Base-by-base conservation (phyloP, 2,329 filamentous ascomycete genomes). In the Dissoconium aciculare region DNA sequence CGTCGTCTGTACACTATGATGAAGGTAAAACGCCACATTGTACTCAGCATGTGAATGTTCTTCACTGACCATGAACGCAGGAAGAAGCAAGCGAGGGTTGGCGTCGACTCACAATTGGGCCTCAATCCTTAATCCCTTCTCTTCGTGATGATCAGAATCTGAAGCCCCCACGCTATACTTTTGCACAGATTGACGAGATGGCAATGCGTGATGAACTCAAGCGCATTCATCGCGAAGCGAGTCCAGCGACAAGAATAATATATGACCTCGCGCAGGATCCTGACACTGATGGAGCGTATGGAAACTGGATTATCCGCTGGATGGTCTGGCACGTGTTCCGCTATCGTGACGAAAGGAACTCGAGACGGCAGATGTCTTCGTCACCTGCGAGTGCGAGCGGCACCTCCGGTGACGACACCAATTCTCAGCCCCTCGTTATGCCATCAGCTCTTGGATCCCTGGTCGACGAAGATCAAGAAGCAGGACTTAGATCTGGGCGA, bases 261-360 rank as follows among this genome's bases (percentile, higher is more conserved):
- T 64, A 60, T 35, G 49, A 56, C 8, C 44, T 50, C 33, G 61
- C 58, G 8, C 47, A 48, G 24, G 57, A 57, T 30, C 39, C 39
- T 14, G 52, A 50, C 25, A 42, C 42, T 21, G 51, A 51, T 24
- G 48, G 46, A 5, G 48, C 50, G n/a, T 46, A 51, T 9, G 52
- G 50, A 19, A 63, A 63, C 32, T 63, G 60, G 60, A 58, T 63
- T 27, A 60, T 60, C n/a, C 50, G 55, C 15, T 63, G 61, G 61
- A 56, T 58, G 31, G 49, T 64, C 4, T 64, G 59, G 60, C 61
- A 63, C 38, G 57, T 58, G 32, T 63, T 63, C 35, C 56, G 61
- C 11, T 62, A 58, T 39, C 45, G 53, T 12, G 55, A 59, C 35
- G 52, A 58, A 38, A 52, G 59, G 15, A 56, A 58, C 33, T 43